phyloP scores from a whole-genome alignment of 768 basidiomycete species.

The Boletus rubescentipes region DNA sequence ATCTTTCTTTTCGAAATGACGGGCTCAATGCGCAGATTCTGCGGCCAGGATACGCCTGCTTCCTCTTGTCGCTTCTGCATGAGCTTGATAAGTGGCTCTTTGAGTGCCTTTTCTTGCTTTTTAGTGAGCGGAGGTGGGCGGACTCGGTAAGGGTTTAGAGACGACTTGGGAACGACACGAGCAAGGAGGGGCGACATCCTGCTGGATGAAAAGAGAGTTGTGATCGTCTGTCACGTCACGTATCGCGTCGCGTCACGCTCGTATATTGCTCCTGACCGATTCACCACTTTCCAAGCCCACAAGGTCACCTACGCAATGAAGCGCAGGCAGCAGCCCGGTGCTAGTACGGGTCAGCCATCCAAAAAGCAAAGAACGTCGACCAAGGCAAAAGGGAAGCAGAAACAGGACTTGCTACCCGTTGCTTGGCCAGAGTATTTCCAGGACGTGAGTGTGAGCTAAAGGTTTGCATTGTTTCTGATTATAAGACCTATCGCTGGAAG shows the following conservation, averaged over 20 bases:
- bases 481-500: slow-evolving; percentile 30
- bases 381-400: slow-evolving; percentile 20
- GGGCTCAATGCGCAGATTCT: slow-evolving; percentile 52
- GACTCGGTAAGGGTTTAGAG: slow-evolving; percentile 23
- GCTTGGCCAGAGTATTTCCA: slow-evolving; percentile 68
- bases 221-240: slow-evolving; percentile 19
- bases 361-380: slow-evolving; percentile 19
- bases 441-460: slow-evolving; percentile 32
- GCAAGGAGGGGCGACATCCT: slow-evolving; percentile 22
- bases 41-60: slow-evolving; percentile 42
- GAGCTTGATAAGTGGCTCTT: slow-evolving; percentile 40
- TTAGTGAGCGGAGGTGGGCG: slow-evolving; percentile 34
- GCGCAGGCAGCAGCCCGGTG: slow-evolving; percentile 7
- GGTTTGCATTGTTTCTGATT: neutral
- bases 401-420: slow-evolving; percentile 3
- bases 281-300: neutral
- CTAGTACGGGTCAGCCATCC: neutral
- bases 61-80: slow-evolving; percentile 41
- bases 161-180: slow-evolving; percentile 39
- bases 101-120: slow-evolving; percentile 26
- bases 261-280: neutral
- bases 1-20: slow-evolving; percentile 39
- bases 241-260: slow-evolving; percentile 22
- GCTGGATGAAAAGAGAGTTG: neutral
- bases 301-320: slow-evolving; percentile 7